Evolutionary conservation across 2,329 filamentous ascomycete genomes (phyloP).

Genomic region (Graphilbum ipis-grandicollis): DNA sequence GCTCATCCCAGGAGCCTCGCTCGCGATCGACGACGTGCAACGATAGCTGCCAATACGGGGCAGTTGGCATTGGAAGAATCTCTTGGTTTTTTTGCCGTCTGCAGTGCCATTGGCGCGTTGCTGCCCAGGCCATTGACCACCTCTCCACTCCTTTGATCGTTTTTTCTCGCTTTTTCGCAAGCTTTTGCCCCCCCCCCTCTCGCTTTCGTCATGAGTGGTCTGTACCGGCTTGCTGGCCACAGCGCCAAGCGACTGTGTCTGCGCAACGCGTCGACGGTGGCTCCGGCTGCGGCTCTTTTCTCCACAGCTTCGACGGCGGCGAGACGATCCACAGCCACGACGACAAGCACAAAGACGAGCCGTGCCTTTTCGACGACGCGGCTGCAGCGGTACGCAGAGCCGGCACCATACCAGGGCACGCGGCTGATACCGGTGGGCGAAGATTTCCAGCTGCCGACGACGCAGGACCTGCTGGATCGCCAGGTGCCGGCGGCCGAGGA

Average conservation of each 20-base stretch:
- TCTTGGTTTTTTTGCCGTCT: no score
- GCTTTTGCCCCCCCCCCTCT: neutral
- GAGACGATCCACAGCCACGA: neutral
- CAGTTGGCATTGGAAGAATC: neutral
- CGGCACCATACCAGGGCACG: slow-evolving; percentile 35
- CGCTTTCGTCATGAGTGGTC: slow-evolving; percentile 43
- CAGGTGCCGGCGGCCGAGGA: slow-evolving; percentile 13
- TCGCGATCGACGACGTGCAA: neutral
- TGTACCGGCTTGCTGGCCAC: slow-evolving; percentile 57
- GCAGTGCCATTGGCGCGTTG: no score
- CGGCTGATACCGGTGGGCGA: slow-evolving; percentile 48
- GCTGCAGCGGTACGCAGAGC: slow-evolving; percentile 44
- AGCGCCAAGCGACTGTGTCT: slow-evolving; percentile 51
- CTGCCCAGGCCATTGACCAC: no score
- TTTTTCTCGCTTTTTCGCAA: neutral
- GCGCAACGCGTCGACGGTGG: slow-evolving; percentile 18
- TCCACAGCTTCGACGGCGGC: slow-evolving; percentile 11
- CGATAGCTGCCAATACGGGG: neutral
- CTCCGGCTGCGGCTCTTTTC: slow-evolving; percentile 3
- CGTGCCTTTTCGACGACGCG: slow-evolving; percentile 50
- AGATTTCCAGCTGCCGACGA: slow-evolving; percentile 36
- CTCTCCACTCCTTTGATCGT: no score
- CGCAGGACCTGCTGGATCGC: slow-evolving; percentile 18
- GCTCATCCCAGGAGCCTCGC: slow-evolving; percentile 6
- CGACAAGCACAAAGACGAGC: slow-evolving; percentile 1